Evolutionary conservation across 164 flowering plant species (phyloP), one percentile per base, ranked within the genome.

Genomic region (Piper longum): DNA sequence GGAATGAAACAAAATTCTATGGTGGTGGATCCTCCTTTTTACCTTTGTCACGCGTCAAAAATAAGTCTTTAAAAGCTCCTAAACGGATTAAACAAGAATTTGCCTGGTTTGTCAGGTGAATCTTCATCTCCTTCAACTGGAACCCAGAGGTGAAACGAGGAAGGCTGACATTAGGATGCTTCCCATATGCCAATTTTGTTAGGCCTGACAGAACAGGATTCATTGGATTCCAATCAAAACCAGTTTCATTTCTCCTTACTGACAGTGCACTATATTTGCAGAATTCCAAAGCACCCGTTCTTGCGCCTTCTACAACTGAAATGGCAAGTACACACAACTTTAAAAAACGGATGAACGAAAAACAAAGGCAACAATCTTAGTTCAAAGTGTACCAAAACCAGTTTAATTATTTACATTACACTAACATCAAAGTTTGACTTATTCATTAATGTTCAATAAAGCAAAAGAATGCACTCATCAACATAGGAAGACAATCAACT

Each of bases 301-400:
- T 73, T 19, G 81, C 73, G 41, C 81, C 75, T 67, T 69, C 52
- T 59, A 77, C 16, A 66, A 77, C 87, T 80, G 75, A 16, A 64
- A 64, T 57, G 6, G 41, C 56, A 14, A 14, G 0, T 19, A n/a
- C 4, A 26, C 26, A 16, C 6, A 26, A 13, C 58, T 6, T 56
- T 16, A 62, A 8, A 40, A 43, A 8, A 54, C 54, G 17, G 9
- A 19, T 3, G 41, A 55, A 4, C 18, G 4, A 16, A 19, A 62
- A 26, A 18, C 17, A n/a, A 2, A 61, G 52, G 52, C 6, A 13
- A 4, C 36, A 13, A 3, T 12, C 16, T 16, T 4, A 26, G 5
- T 16, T 43, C 26, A 17, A n/a, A 43, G 36, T 26, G 36, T 26
- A 26, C 36, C 36, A 26, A 26, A 1, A 2, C 36, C 36, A 26